phyloP scores from a whole-genome alignment of 2,329 filamentous ascomycete species.

The Dactylellina parvicollis region DNA sequence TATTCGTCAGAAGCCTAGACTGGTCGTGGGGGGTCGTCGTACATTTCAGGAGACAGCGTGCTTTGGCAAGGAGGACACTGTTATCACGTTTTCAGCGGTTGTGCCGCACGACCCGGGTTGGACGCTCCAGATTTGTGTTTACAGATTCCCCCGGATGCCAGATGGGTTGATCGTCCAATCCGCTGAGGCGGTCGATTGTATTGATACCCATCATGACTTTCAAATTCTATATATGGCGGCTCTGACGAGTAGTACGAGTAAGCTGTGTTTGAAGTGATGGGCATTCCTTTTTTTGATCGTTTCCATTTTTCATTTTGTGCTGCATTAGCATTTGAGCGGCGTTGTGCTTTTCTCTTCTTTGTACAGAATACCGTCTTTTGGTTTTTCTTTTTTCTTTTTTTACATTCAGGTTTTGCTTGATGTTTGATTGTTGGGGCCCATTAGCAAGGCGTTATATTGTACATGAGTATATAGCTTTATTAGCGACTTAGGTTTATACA shows the following conservation, averaged over 20 bases:
- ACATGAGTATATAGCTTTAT: background rate
- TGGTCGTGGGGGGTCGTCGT: background rate
- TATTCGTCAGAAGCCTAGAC: background rate
- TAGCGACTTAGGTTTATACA: background rate
- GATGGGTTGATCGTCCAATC: slow-evolving; percentile 2
- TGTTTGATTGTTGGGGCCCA: background rate
- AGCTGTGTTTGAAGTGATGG: slow-evolving; percentile 5
- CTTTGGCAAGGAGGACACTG: slow-evolving; percentile 8
- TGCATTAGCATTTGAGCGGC: slow-evolving; percentile 18
- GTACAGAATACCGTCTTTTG: background rate
- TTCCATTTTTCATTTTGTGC: slow-evolving; percentile 3
- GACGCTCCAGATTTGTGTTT: slow-evolving; percentile 14
- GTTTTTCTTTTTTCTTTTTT: background rate
- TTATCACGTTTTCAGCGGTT: slow-evolving; percentile 18
- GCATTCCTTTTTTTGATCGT: background rate
- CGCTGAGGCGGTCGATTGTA: background rate
- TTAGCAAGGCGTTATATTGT: background rate
- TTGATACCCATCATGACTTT: background rate
- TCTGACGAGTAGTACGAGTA: background rate
- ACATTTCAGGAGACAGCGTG: background rate
- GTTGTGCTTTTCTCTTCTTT: slow-evolving; percentile 1
- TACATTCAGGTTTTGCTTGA: background rate
- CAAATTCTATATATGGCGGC: slow-evolving; percentile 6
- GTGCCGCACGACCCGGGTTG: background rate
- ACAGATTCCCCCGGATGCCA: background rate